Conservation (phyloP, 2,329 filamentous ascomycete genomes). For the Amauroascus niger region DNA sequence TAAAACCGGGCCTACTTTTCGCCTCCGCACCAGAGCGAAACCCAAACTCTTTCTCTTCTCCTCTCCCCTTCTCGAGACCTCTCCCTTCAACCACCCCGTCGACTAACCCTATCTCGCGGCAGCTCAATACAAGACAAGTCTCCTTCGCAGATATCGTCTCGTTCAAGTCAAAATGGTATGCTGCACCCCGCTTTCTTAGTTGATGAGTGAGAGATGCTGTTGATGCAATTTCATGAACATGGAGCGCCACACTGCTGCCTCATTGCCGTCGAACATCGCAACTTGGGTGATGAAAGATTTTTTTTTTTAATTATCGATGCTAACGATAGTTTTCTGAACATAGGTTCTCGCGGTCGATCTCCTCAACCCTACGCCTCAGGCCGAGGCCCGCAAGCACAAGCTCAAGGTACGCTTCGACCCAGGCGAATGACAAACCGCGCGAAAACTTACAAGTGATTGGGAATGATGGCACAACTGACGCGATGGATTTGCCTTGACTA, state of each 20-base stretch:
- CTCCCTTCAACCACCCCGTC: constrained; percentile 18
- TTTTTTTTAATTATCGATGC: not conserved
- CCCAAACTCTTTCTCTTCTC: constrained; percentile 18
- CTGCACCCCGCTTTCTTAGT: constrained; percentile 9
- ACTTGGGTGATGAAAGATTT: no score
- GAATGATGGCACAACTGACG: constrained; percentile 1
- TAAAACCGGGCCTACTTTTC: constrained; percentile 23
- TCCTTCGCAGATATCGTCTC: constrained; percentile 34
- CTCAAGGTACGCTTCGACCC: constrained; percentile 67
- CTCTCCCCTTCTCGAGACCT: constrained; percentile 26
- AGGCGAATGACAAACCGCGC: not conserved
- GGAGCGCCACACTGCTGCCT: no score
- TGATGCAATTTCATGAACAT: no score
- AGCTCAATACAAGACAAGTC: no score
- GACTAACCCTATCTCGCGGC: constrained; percentile 30
- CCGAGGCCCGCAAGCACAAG: constrained; percentile 99
- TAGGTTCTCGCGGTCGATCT: constrained; percentile 99
- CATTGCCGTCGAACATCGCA: not conserved
- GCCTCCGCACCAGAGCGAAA: constrained; percentile 20
- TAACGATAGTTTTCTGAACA: constrained; percentile 18
- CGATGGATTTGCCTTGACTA: constrained; percentile 31
- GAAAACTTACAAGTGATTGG: not conserved
- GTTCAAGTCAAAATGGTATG: constrained; percentile 38
- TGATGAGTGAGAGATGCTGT: not conserved
- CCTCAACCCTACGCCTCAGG: constrained; percentile 94